These are phyloP conservation scores for Pseudozyma sp. DNA, from an alignment of 1,284 basidiomycete genomes.

Conservation along the genomic window DNA sequence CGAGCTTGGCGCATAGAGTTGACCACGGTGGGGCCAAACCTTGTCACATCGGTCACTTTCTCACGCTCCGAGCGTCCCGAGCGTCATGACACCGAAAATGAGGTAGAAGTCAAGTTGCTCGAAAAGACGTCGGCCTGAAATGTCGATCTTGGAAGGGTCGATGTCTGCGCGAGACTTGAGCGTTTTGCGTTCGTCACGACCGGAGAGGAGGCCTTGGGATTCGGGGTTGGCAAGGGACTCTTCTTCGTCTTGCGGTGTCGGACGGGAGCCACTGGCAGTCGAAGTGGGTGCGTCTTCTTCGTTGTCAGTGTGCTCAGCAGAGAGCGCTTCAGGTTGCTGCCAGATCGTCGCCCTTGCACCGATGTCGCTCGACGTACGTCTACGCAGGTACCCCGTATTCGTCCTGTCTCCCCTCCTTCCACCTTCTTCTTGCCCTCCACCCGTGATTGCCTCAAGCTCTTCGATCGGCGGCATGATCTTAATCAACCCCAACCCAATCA, in stretches of 20 bases:
- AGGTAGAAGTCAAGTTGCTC: slow-evolving; percentile 79
- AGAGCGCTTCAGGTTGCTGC: slow-evolving; percentile 34
- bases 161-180: neutral
- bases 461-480: slow-evolving; percentile 73
- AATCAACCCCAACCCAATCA: slow-evolving; percentile 77
- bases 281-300: slow-evolving; percentile 7
- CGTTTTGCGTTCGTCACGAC: slow-evolving; percentile 34
- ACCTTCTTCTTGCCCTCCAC: neutral
- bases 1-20: slow-evolving; percentile 1
- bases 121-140: slow-evolving; percentile 73
- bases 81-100: slow-evolving; percentile 78
- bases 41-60: slow-evolving; percentile 26
- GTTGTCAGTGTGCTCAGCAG: slow-evolving; percentile 33
- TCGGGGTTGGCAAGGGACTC: slow-evolving; percentile 14
- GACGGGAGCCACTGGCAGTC: neutral
- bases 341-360: slow-evolving; percentile 51
- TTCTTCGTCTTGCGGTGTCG: neutral
- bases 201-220: slow-evolving; percentile 27
- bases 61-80: slow-evolving; percentile 15
- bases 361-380: slow-evolving; percentile 56
- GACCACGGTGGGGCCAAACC: slow-evolving; percentile 27
- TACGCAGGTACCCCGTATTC: slow-evolving; percentile 15
- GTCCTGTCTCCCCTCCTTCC: neutral
- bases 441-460: neutral
- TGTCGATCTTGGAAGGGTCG: slow-evolving; percentile 64